Conservation (phyloP, 257 asterid species). For the Paraleonurus japonicus region DNA sequence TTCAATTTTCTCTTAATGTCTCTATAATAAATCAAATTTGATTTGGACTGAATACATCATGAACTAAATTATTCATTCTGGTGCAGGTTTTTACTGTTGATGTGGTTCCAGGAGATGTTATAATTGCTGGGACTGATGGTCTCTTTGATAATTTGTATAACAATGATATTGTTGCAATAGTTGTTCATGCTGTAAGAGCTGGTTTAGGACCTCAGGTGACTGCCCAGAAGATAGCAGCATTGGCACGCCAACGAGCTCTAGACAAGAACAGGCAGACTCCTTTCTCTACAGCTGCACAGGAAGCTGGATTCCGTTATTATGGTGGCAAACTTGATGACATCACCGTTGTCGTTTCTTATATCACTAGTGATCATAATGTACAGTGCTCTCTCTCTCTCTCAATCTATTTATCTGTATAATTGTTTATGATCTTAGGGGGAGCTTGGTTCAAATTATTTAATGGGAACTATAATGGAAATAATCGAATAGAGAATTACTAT, state of each 20-base stretch:
- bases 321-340: constrained; percentile 92
- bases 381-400: constrained; percentile 22
- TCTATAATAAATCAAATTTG: neutral
- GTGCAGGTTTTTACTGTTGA: constrained; percentile 69
- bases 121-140: constrained; percentile 89
- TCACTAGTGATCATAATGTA: constrained; percentile 59
- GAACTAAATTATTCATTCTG: neutral
- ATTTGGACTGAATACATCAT: neutral
- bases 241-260: constrained; percentile 79
- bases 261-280: constrained; percentile 86
- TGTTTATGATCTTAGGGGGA: no score
- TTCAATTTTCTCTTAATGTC: no score
- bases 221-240: constrained; percentile 79
- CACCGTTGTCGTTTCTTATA: constrained; percentile 76
- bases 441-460: no score
- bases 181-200: constrained; percentile 78
- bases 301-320: constrained; percentile 77
- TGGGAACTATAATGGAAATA: no score
- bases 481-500: no score
- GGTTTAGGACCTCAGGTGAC: constrained; percentile 82
- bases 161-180: constrained; percentile 72
- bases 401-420: neutral
- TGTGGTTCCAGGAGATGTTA: constrained; percentile 86
- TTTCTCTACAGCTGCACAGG: constrained; percentile 87
- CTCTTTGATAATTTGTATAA: constrained; percentile 87